Evolutionary conservation across 495 filamentous ascomycete genomes (phyloP), one percentile per base, ranked within the genome.

Genomic region (Lophium mytilinum): DNA sequence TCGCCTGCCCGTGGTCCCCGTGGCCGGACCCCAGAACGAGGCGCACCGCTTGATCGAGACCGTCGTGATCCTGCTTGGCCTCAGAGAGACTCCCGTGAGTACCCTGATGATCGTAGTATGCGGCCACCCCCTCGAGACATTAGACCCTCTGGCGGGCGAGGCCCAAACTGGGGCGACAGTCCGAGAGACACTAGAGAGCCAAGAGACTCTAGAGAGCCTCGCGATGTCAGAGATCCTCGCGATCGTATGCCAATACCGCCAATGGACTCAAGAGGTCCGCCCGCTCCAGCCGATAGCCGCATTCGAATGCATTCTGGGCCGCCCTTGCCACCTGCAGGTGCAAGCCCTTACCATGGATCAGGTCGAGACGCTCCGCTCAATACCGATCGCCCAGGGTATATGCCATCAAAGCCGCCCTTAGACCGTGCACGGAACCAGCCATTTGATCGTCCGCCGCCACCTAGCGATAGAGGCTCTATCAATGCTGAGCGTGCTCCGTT

Each of bases 401-500:
- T 47, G n/a, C 36, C 37, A 14, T 47, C 45, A 9, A 58, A 57
- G 10, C 53, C 40, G 1, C 19, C 39, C 3, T 15, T 35, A 12
- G 45, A 60, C 19, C 18, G 50, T 19, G 17, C 45, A 6, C 21
- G 53, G 36, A 58, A 48, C 40, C 34, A 53, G 7, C n/a, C 56
- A 6, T 51, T 37, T 36, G 36, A 53, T 24, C 60, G 49, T 35
- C 61, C 64, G 24, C 43, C 53, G 24, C 36, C 53, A 9, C 50
- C 61, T 50, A 52, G 48, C 43, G 72, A 70, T 54, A 48, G 61
- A 17, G 8, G 53, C 14, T 54, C 71, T 18, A 70, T 83, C 40
- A 81, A 83, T 61, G 79, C 83, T 3, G 80, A 77, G 9, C 70
- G 82, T 52, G 80, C 77, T 36, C 78, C 80, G n/a, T 59, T 80